Conservation (phyloP, 768 basidiomycete genomes). For the Hypholoma fasciculare region DNA sequence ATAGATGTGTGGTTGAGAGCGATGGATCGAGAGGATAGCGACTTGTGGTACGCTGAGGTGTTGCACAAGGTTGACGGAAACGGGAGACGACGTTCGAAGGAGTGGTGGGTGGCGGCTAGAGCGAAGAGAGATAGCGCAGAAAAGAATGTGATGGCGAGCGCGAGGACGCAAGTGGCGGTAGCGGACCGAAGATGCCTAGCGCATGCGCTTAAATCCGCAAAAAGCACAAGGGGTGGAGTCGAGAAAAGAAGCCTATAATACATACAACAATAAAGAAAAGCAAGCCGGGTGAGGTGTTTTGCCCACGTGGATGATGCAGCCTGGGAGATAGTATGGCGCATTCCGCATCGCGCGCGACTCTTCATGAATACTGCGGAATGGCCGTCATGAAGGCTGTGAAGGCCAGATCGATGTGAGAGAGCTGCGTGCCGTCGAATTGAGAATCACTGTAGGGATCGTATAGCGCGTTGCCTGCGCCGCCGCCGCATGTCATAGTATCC, state of each 20-base stretch:
- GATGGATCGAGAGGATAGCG: neutral
- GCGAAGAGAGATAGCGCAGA: neutral
- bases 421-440: slow-evolving; percentile 11
- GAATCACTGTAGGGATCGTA: slow-evolving; percentile 11
- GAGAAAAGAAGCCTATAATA: slow-evolving; percentile 15
- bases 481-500: slow-evolving; percentile 1
- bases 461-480: slow-evolving; percentile 6
- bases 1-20: neutral
- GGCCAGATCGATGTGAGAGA: slow-evolving; percentile 22
- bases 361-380: slow-evolving; percentile 26
- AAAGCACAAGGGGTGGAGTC: neutral
- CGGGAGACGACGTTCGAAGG: too few relatives aligned
- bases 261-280: slow-evolving; percentile 25
- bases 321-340: neutral
- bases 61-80: too few relatives aligned
- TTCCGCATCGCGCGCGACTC: neutral
- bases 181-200: neutral
- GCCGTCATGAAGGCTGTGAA: slow-evolving; percentile 36
- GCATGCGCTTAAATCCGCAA: slow-evolving; percentile 1
- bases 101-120: neutral
- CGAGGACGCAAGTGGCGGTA: neutral
- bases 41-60: too few relatives aligned
- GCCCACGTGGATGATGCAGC: neutral
- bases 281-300: neutral
- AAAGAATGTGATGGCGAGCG: neutral